Evolutionary conservation across 306 rosid species (phyloP).

Genomic region (cucumber (Cucumis sativus)): Cucumber_9930_V3 NC_026658.2:1054501-1055000

Average conservation of each 20-base stretch:
- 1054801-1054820: background rate
- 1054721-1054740: background rate
- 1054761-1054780: background rate
- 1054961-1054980: constrained; percentile 38
- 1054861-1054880: background rate
- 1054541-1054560: too few species aligned
- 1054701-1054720: background rate
- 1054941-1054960: constrained; percentile 51
- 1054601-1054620: too few species aligned
- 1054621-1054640: background rate
- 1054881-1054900: background rate
- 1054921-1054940: constrained; percentile 48
- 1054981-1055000: background rate
- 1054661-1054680: constrained; percentile 3
- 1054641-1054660: background rate
- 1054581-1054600: too few species aligned
- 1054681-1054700: constrained; percentile 3
- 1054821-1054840: constrained; percentile 1
- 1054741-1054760: background rate
- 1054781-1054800: background rate
- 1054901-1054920: background rate
- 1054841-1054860: background rate
- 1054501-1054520: too few species aligned
- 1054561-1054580: too few species aligned
- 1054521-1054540: too few species aligned